Conservation (phyloP, 176 grass and related monocot genomes). For the Rhipidocladum racemiflorum region DNA sequence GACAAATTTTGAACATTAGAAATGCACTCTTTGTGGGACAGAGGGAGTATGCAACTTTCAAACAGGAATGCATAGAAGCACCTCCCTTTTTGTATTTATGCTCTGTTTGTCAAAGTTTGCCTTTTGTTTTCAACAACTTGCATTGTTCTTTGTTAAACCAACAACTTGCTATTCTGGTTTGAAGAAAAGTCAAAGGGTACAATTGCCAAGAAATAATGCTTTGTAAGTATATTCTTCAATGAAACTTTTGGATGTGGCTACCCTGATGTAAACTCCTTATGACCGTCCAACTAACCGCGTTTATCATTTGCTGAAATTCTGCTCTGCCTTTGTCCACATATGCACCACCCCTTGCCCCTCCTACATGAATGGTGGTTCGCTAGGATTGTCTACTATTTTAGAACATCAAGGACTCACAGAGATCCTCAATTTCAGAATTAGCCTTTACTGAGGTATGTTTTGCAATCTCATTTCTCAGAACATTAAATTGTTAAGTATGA, state of each 20-base stretch:
- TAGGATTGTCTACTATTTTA: slow-evolving; percentile 8
- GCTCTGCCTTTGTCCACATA: neutral
- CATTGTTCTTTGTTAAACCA: neutral
- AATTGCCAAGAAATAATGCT: slow-evolving; percentile 1
- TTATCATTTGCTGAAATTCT: slow-evolving; percentile 13
- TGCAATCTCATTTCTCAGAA: neutral
- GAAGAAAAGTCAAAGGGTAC: slow-evolving; percentile 20
- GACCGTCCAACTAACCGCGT: neutral
- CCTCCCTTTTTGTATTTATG: neutral
- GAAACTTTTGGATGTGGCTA: slow-evolving; percentile 27
- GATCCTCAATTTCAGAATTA: neutral
- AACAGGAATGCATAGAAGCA: too few relatives aligned
- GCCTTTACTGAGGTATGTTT: slow-evolving; percentile 25
- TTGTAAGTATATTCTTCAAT: slow-evolving; percentile 7
- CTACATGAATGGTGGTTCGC: neutral
- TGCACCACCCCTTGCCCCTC: neutral
- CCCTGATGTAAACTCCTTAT: slow-evolving; percentile 33
- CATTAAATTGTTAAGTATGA: neutral
- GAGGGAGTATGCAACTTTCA: too few relatives aligned
- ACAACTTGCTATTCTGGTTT: neutral
- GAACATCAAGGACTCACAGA: neutral
- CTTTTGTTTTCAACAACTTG: slow-evolving; percentile 15
- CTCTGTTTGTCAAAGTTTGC: neutral
- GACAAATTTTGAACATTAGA: too few relatives aligned
- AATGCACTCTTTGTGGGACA: too few relatives aligned